Evolutionary conservation across 257 asterid genomes (phyloP).

Genomic region (Solanum acaule): DNA sequence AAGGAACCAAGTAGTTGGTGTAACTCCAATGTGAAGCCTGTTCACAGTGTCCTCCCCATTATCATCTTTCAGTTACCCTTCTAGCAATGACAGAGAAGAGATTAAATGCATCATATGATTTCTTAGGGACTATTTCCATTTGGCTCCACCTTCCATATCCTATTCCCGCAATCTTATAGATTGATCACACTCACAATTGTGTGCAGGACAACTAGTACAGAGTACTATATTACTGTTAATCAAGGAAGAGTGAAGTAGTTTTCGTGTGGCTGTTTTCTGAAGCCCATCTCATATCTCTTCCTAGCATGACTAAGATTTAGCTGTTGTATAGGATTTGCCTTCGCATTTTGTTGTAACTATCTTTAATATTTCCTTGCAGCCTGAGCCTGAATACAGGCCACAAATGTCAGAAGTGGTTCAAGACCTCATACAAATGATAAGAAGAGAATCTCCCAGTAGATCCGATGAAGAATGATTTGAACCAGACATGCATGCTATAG

Average conservation of each 20-base stretch:
- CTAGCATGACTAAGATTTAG: neutral
- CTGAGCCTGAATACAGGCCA: slow-evolving; percentile 90
- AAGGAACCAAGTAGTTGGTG: neutral
- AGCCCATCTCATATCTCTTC: neutral
- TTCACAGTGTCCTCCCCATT: neutral
- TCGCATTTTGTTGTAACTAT: neutral
- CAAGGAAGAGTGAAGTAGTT: neutral
- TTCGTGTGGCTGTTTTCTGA: neutral
- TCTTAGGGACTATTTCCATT: neutral
- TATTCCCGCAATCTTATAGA: neutral
- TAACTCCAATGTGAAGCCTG: neutral
- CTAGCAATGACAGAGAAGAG: neutral
- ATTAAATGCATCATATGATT: neutral
- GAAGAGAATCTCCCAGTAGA: slow-evolving; percentile 68
- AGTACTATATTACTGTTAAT: neutral
- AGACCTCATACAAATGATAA: slow-evolving; percentile 70
- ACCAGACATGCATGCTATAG: neutral
- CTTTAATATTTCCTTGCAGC: slow-evolving; percentile 31
- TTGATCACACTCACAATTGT: neutral
- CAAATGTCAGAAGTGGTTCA: slow-evolving; percentile 91
- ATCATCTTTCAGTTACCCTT: neutral
- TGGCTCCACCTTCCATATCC: neutral
- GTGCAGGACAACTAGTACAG: neutral
- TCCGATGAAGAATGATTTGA: slow-evolving; percentile 41
- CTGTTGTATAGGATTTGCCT: neutral